These are phyloP conservation scores for Physocladia obscura DNA, from an alignment of 192 early-diverging fungal species.

Conservation along the genomic window DNA sequence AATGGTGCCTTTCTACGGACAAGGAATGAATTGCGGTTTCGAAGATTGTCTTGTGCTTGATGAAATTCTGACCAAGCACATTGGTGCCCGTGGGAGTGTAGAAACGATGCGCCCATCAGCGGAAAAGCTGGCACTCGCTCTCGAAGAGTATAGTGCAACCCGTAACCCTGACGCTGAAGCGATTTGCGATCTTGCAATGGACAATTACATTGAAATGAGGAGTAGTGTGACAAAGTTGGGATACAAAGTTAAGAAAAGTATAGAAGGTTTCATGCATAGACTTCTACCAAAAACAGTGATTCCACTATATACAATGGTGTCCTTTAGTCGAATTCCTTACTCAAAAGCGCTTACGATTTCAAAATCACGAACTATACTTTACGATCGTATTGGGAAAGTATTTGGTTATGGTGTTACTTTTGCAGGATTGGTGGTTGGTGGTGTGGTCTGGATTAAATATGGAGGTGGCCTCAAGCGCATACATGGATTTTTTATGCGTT, in stretches of 20 bases:
- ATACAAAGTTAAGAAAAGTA: slow-evolving; percentile 74
- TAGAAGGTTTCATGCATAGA: slow-evolving; percentile 77
- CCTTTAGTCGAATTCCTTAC: slow-evolving; percentile 87
- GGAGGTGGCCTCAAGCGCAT: slow-evolving; percentile 10
- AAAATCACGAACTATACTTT: slow-evolving; percentile 31
- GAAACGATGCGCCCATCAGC: slow-evolving; percentile 29
- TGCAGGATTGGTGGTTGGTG: neutral
- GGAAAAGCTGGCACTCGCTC: slow-evolving; percentile 52
- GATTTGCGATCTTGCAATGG: slow-evolving; percentile 88
- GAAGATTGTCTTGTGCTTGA: slow-evolving; percentile 82
- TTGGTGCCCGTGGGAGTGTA: slow-evolving; percentile 16
- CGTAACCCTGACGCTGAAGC: slow-evolving; percentile 77
- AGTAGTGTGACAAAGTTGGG: slow-evolving; percentile 69
- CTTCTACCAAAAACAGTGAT: slow-evolving; percentile 70
- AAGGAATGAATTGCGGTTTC: slow-evolving; percentile 98
- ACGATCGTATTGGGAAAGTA: slow-evolving; percentile 7
- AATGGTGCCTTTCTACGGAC: slow-evolving; percentile 98
- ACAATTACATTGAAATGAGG: slow-evolving; percentile 96
- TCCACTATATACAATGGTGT: slow-evolving; percentile 96
- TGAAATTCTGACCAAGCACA: slow-evolving; percentile 43
- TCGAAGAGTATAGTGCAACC: slow-evolving; percentile 70
- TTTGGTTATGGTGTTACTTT: neutral
- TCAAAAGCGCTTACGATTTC: slow-evolving; percentile 51
- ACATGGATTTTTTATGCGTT: neutral
- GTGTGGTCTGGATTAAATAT: neutral